Conservation (phyloP, 2,329 filamentous ascomycete genomes). For the Ceratocystis harringtonii region DNA sequence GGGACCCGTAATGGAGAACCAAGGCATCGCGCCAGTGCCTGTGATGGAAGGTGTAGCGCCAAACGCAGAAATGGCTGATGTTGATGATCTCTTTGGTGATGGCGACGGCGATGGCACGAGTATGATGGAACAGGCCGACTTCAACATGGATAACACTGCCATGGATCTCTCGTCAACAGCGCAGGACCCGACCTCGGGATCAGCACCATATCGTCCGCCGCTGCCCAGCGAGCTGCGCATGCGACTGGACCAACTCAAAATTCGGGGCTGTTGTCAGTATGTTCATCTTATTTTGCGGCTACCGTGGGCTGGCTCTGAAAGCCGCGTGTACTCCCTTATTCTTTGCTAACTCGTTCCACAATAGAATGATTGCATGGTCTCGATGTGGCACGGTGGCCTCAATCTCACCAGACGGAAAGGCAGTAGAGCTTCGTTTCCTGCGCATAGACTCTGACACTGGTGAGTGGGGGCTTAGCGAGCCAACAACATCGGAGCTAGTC, state of each 20-base stretch:
- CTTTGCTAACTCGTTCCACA: slow-evolving; percentile 18
- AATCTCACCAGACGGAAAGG: slow-evolving; percentile 55
- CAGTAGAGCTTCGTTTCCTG: slow-evolving; percentile 58
- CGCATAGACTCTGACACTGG: slow-evolving; percentile 53
- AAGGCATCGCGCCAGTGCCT: slow-evolving; percentile 15
- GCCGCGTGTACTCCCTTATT: background rate
- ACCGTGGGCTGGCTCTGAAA: background rate
- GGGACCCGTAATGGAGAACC: background rate
- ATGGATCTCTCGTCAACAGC: slow-evolving; percentile 30
- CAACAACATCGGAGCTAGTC: slow-evolving; percentile 48
- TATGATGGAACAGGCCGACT: slow-evolving; percentile 11
- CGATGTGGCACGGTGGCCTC: slow-evolving; percentile 73
- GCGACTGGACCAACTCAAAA: slow-evolving; percentile 61
- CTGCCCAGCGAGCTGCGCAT: slow-evolving; percentile 53
- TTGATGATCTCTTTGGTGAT: slow-evolving; percentile 65
- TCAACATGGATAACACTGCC: slow-evolving; percentile 33
- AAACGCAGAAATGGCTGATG: slow-evolving; percentile 42
- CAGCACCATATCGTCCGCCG: slow-evolving; percentile 29
- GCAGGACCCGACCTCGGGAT: slow-evolving; percentile 19
- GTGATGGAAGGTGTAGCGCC: slow-evolving; percentile 21
- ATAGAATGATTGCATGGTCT: slow-evolving; percentile 73
- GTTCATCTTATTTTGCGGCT: slow-evolving; percentile 21
- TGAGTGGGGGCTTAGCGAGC: slow-evolving; percentile 60
- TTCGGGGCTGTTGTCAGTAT: slow-evolving; percentile 69
- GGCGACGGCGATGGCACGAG: background rate